A percentile compares a stretch with the other conserved stretches of the same genome.
These are phyloP conservation scores for Phytophthora hybrid DNA, from an alignment of 352 stramenopile species.

Conservation along the genomic window DNA sequence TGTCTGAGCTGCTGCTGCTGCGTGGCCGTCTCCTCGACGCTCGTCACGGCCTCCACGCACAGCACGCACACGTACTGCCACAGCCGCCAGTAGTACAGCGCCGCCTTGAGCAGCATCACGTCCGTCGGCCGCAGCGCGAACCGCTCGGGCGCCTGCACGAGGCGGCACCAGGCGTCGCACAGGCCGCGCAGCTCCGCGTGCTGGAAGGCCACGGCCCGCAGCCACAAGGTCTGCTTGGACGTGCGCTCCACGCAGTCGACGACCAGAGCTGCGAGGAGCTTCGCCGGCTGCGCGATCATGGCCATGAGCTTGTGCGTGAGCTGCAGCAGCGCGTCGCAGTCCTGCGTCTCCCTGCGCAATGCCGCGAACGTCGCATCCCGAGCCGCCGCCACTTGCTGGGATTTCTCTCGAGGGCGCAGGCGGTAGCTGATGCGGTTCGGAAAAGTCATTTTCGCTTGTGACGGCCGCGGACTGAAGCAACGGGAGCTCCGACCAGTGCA, in stretches of 20 bases:
- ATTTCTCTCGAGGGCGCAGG: constrained; percentile 42
- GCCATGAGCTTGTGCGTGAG: constrained; percentile 56
- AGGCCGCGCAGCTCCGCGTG: constrained; percentile 44
- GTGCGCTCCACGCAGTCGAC: constrained; percentile 28
- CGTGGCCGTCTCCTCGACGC: constrained; percentile 41
- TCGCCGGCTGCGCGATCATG: constrained; percentile 57
- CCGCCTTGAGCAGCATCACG: constrained; percentile 63
- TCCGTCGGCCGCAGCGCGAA: constrained; percentile 43
- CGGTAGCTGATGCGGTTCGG: constrained; percentile 52
- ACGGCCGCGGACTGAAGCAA: constrained; percentile 26
- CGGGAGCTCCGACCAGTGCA: constrained; percentile 1
- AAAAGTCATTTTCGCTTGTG: constrained; percentile 63
- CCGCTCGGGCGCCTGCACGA: constrained; percentile 35
- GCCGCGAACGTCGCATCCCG: constrained; percentile 22
- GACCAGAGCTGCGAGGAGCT: constrained; percentile 60
- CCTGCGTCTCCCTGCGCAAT: constrained; percentile 17
- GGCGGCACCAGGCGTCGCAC: constrained; percentile 35
- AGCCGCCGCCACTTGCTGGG: constrained; percentile 22
- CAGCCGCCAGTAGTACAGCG: constrained; percentile 62
- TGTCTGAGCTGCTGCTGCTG: too few species aligned
- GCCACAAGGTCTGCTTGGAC: constrained; percentile 40
- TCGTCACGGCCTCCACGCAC: constrained; percentile 53
- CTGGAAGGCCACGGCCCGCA: constrained; percentile 47
- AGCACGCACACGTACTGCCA: constrained; percentile 58
- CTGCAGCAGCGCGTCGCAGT: constrained; percentile 39